Percentiles rank a stretch among this genome's conserved stretches.
These are phyloP conservation scores for Arctium lappa DNA, from an alignment of 129 eudicot species.

Conservation along the genomic window DNA sequence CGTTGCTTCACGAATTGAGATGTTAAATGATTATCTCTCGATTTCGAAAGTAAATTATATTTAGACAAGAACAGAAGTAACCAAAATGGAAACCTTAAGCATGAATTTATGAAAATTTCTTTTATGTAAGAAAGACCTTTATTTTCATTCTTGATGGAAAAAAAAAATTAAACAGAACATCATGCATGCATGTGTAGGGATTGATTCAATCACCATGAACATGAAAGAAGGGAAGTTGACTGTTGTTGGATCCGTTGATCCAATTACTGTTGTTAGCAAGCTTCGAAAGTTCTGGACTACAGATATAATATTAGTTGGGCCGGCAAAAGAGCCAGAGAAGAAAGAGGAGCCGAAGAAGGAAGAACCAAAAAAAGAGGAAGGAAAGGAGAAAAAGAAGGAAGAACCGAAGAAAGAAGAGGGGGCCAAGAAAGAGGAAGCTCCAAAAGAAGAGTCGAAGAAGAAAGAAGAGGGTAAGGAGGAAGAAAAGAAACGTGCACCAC, in stretches of 20 bases:
- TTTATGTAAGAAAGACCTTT: no score
- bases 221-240: slow-evolving; percentile 40
- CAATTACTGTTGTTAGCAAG: slow-evolving; percentile 36
- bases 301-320: slow-evolving; percentile 35
- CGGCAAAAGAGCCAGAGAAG: slow-evolving; percentile 40
- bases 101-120: not conserved
- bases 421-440: slow-evolving; percentile 5
- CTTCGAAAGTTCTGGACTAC: slow-evolving; percentile 37
- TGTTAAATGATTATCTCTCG: slow-evolving; percentile 2
- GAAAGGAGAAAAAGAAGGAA: slow-evolving; percentile 25
- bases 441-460: slow-evolving; percentile 25
- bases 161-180: not conserved
- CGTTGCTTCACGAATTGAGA: not conserved
- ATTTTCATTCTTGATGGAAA: not conserved
- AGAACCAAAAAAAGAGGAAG: slow-evolving; percentile 22
- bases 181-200: slow-evolving; percentile 26
- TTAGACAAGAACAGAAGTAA: not conserved
- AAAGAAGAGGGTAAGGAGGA: slow-evolving; percentile 27
- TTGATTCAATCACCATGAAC: slow-evolving; percentile 38
- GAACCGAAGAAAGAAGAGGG: slow-evolving; percentile 20
- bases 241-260: slow-evolving; percentile 45
- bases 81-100: no score
- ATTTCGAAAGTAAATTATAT: not conserved
- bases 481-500: slow-evolving; percentile 11
- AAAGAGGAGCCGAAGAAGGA: slow-evolving; percentile 25